Conservation (phyloP, 192 early-diverging fungal species). For the Fimicolochytrium jonesii region DNA sequence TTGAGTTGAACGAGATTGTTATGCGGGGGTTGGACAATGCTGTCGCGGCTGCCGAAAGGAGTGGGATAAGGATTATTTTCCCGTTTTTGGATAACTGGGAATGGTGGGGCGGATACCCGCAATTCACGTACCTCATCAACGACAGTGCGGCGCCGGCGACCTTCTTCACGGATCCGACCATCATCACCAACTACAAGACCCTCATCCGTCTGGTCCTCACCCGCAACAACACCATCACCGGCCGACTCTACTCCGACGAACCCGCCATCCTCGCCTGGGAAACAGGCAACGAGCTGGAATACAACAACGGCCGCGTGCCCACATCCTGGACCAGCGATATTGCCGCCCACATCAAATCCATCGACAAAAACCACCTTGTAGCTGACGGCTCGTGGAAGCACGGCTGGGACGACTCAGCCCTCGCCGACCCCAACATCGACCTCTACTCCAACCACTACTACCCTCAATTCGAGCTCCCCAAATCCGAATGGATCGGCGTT, state of each 20-base stretch:
- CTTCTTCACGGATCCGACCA: conserved; percentile 27
- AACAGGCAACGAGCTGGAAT: conserved; percentile 38
- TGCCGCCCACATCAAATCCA: conserved; percentile 16
- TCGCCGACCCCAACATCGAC: conserved; percentile 18
- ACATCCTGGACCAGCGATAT: conserved; percentile 34
- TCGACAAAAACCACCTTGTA: conserved; percentile 32
- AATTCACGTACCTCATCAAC: conserved; percentile 21
- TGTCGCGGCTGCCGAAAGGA: conserved; percentile 22
- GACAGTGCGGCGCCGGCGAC: neutral
- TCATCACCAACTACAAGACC: conserved; percentile 22
- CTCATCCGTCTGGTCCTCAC: conserved; percentile 24
- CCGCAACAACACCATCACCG: conserved; percentile 33
- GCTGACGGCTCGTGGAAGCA: conserved; percentile 36
- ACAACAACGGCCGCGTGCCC: conserved; percentile 17
- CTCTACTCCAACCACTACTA: conserved; percentile 31
- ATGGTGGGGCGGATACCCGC: conserved; percentile 36
- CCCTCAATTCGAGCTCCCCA: neutral
- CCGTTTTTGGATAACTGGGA: conserved; percentile 43
- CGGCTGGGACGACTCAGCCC: conserved; percentile 23
- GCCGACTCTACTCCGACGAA: conserved; percentile 32
- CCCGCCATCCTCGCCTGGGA: conserved; percentile 41
- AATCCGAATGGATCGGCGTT: conserved; percentile 9
- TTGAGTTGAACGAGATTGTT: conserved; percentile 23
- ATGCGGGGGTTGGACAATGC: conserved; percentile 36
- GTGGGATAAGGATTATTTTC: conserved; percentile 33